Percentiles rank a stretch among this genome's conserved stretches.
Evolutionary conservation across 129 eudicot species (phyloP).

Genomic region (Saposhnikovia divaricata): DNA sequence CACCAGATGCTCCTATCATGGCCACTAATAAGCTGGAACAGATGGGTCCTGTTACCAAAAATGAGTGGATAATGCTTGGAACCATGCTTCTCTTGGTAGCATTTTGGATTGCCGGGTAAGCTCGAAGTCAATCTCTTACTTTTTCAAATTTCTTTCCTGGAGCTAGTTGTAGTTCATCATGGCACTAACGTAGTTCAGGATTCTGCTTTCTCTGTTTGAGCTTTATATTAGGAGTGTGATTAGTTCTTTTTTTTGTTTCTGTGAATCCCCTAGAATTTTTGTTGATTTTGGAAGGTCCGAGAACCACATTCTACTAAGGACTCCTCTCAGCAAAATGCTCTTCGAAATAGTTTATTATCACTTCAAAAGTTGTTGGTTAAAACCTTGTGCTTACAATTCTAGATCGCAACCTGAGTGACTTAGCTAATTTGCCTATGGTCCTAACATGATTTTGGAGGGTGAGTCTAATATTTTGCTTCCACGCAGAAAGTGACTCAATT

Average conservation of each 20-base stretch:
- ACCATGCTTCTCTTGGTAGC: slow-evolving; percentile 72
- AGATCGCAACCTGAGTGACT: neutral
- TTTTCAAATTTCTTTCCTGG: neutral
- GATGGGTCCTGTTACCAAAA: slow-evolving; percentile 69
- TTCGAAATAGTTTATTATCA: neutral
- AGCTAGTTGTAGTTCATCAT: neutral
- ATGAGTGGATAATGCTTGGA: slow-evolving; percentile 78
- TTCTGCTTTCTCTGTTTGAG: neutral
- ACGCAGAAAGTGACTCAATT: neutral
- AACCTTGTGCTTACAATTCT: neutral
- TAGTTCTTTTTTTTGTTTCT: neutral
- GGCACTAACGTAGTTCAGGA: neutral
- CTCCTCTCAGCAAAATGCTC: neutral
- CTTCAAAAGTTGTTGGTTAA: neutral
- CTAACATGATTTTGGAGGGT: too few relatives aligned
- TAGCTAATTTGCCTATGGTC: neutral
- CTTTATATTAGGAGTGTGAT: neutral
- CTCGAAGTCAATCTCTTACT: neutral
- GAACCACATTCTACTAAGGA: neutral
- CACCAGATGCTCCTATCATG: slow-evolving; percentile 72
- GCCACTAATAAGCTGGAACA: slow-evolving; percentile 47
- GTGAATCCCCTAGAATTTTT: neutral
- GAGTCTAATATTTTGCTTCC: too few relatives aligned
- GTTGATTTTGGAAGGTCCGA: neutral
- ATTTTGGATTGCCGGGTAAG: slow-evolving; percentile 81